Conservation (phyloP, 1,284 basidiomycete genomes). For the Ceratobasidium sp. region DNA sequence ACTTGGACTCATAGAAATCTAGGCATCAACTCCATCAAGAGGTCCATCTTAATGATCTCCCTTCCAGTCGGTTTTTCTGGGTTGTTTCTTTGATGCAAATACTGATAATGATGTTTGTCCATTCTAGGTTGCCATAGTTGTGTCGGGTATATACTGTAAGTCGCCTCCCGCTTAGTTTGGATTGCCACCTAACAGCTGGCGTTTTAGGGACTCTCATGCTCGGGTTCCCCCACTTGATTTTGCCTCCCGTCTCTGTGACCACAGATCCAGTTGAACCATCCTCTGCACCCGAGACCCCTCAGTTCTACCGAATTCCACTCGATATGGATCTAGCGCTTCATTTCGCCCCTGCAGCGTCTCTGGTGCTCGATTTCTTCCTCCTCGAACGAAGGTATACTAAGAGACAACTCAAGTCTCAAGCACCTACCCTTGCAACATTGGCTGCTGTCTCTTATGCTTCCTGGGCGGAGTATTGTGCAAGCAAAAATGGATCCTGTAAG, state of each 20-base stretch:
- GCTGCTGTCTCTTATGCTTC: slow-evolving; percentile 66
- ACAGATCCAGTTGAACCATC: slow-evolving; percentile 54
- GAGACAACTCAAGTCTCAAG: slow-evolving; percentile 59
- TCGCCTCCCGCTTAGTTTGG: neutral
- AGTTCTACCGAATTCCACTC: slow-evolving; percentile 66
- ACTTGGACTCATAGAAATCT: slow-evolving; percentile 4
- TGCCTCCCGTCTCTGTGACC: slow-evolving; percentile 53
- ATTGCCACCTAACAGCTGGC: neutral
- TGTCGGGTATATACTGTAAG: slow-evolving; percentile 73
- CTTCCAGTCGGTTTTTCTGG: slow-evolving; percentile 65
- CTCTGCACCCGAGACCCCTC: slow-evolving; percentile 54
- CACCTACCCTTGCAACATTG: slow-evolving; percentile 58
- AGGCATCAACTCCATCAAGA: slow-evolving; percentile 63
- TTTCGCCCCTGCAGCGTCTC: slow-evolving; percentile 66
- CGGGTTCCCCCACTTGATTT: slow-evolving; percentile 64
- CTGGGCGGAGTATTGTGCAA: slow-evolving; percentile 77
- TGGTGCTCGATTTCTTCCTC: slow-evolving; percentile 75
- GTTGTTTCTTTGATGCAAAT: too few species aligned
- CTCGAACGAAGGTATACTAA: slow-evolving; percentile 70
- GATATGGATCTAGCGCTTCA: slow-evolving; percentile 74
- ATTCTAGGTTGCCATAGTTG: slow-evolving; percentile 69
- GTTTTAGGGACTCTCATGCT: slow-evolving; percentile 63
- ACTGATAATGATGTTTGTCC: neutral
- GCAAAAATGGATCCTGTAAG: slow-evolving; percentile 72
- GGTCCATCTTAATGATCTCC: slow-evolving; percentile 67